Evolutionary conservation across 345 rosid species (phyloP).

Genomic region (Eucalyptus pumila): DNA sequence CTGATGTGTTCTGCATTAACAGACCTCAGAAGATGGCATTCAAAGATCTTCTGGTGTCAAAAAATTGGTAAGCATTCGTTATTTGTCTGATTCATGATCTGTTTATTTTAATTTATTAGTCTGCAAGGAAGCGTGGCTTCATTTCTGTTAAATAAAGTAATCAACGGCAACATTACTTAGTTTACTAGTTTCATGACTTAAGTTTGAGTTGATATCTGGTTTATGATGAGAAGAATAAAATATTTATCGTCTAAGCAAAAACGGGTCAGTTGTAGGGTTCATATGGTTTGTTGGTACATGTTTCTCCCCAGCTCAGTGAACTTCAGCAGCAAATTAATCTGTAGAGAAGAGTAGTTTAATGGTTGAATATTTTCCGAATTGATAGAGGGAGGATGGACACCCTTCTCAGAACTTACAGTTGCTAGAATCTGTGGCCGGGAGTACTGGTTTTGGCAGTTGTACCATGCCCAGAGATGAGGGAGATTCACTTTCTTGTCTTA

Average conservation of each 20-base stretch:
- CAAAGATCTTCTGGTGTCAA: slow-evolving; percentile 37
- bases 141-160: neutral
- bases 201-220: neutral
- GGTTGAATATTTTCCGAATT: neutral
- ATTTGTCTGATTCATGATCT: neutral
- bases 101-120: neutral
- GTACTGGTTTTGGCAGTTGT: slow-evolving; percentile 5
- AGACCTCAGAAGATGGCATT: slow-evolving; percentile 25
- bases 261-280: neutral
- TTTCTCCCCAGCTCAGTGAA: neutral
- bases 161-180: neutral
- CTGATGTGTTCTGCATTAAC: slow-evolving; percentile 1
- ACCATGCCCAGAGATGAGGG: slow-evolving; percentile 1
- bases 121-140: neutral
- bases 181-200: neutral
- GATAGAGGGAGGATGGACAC: slow-evolving; percentile 52
- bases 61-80: slow-evolving; percentile 46
- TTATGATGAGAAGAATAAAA: neutral
- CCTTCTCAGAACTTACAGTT: slow-evolving; percentile 27
- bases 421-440: slow-evolving; percentile 5
- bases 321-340: neutral
- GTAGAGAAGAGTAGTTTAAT: neutral
- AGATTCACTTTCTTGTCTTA: slow-evolving; percentile 54
- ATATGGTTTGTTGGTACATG: neutral
- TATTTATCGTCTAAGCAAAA: neutral